Evolutionary conservation across 495 filamentous ascomycete species (phyloP).

Genomic region (Tuber indicum): DNA sequence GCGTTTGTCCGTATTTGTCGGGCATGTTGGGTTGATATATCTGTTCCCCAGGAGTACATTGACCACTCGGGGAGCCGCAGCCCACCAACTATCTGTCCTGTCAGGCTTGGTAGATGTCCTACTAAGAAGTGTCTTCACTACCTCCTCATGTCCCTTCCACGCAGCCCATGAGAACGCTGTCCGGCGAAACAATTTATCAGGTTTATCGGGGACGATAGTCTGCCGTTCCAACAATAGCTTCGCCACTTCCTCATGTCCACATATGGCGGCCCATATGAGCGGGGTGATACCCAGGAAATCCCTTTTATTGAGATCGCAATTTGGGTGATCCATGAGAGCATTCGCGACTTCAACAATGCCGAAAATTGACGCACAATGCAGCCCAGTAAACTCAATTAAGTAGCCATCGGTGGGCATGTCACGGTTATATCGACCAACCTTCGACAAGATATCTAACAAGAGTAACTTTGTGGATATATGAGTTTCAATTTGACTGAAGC

Average conservation of each 20-base stretch:
- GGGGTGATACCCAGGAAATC: not conserved
- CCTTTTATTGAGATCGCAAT: not conserved
- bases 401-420: not conserved
- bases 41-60: not conserved
- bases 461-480: not conserved
- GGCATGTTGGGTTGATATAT: not conserved
- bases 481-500: not conserved
- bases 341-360: not conserved
- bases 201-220: not conserved
- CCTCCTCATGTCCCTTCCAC: not conserved
- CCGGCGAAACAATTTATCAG: not conserved
- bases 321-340: not conserved
- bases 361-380: not conserved
- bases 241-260: not conserved
- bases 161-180: not conserved
- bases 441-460: not conserved
- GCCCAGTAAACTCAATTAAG: not conserved
- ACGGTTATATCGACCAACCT: not conserved
- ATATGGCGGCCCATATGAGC: not conserved
- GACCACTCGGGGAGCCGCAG: not conserved
- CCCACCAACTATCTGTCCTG: not conserved
- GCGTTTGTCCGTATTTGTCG: not conserved
- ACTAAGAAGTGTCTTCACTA: not conserved
- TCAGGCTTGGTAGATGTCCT: not conserved
- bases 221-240: not conserved